These are phyloP conservation scores for Globisporangium paroecandrum DNA, from an alignment of 352 stramenopile species.

Conservation along the genomic window DNA sequence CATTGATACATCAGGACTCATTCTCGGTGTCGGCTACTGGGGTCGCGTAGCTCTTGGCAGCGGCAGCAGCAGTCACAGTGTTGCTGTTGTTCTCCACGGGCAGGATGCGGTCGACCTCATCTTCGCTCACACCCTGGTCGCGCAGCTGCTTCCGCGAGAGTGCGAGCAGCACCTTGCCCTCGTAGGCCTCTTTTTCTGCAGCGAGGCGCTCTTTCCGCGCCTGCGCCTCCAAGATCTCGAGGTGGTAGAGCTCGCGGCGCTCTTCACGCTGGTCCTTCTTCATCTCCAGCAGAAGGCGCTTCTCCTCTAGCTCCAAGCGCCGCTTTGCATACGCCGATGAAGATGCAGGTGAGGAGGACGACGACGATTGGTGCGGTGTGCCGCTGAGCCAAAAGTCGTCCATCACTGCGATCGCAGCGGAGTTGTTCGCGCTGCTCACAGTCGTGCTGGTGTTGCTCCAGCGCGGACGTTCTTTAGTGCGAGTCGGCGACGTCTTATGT, in stretches of 20 bases:
- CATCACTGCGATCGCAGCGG: neutral
- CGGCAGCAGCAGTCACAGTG: neutral
- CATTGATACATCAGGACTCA: slow-evolving; percentile 5
- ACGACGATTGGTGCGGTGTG: neutral
- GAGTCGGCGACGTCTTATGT: slow-evolving; percentile 16
- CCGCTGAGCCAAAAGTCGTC: slow-evolving; percentile 29
- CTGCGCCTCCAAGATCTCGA: slow-evolving; percentile 48
- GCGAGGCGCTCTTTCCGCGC: slow-evolving; percentile 33
- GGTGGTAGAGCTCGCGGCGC: slow-evolving; percentile 30
- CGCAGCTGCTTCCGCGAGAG: slow-evolving; percentile 51
- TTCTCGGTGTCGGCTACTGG: neutral
- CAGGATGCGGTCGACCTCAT: slow-evolving; percentile 55
- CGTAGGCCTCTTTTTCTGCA: slow-evolving; percentile 43
- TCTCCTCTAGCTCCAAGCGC: slow-evolving; percentile 59
- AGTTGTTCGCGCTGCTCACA: neutral
- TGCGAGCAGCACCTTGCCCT: slow-evolving; percentile 41
- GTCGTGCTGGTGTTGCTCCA: slow-evolving; percentile 1
- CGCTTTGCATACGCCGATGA: slow-evolving; percentile 26
- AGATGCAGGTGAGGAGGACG: neutral
- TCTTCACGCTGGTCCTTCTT: slow-evolving; percentile 39
- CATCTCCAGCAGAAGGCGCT: slow-evolving; percentile 46
- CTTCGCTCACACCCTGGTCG: slow-evolving; percentile 42
- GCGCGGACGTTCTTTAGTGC: neutral
- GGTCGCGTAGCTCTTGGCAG: slow-evolving; percentile 1
- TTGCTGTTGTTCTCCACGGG: slow-evolving; percentile 20